Evolutionary conservation across 2,329 filamentous ascomycete species (phyloP), one percentile per base, ranked within the genome.

Genomic region (Alternaria sp.): DNA sequence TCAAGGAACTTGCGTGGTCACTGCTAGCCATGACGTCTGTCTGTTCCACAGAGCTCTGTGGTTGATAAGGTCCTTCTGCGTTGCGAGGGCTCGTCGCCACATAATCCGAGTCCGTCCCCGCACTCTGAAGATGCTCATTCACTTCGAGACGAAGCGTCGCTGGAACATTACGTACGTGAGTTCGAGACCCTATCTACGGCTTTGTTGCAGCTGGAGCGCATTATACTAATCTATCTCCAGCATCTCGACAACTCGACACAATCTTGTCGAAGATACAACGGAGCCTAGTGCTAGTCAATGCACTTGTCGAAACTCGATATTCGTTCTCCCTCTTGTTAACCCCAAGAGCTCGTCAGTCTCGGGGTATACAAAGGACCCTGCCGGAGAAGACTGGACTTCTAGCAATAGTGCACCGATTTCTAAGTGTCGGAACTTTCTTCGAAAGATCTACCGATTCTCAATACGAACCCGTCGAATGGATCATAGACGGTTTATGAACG

Each of bases 11-110:
- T 36, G 40, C 52, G 48, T 34, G 13, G 2, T 24, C 5, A 10
- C 23, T 29, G 24, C 21, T 44, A 26, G 33, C 36, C 23, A 42
- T 52, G 41, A 56, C 39, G 23, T 34, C n/a, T 11, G 21, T 2
- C 7, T 14, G 13, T 21, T 21, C 10, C 21, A 46, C 4, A 14
- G 13, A 34, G 29, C 10, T 40, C 24, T 53, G 40, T 17, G 40
- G 48, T 56, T 53, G 42, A 61, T 61, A 63, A 63, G 55, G 60
- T 63, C 55, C 62, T 61, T 31, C 60, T 28, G 17, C 9, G n/a
- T 46, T n/a, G 36, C 29, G 17, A 45, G 24, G 11, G 42, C 28
- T 31, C 17, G 36, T n/a, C n/a, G 36, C 33, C 42, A 49, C 41
- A 48, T 61, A 58, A 54, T 51, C 51, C 34, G 54, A 54, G 44